Base-by-base conservation (phyloP, 768 basidiomycete genomes). In the Boletus sp. region DNA sequence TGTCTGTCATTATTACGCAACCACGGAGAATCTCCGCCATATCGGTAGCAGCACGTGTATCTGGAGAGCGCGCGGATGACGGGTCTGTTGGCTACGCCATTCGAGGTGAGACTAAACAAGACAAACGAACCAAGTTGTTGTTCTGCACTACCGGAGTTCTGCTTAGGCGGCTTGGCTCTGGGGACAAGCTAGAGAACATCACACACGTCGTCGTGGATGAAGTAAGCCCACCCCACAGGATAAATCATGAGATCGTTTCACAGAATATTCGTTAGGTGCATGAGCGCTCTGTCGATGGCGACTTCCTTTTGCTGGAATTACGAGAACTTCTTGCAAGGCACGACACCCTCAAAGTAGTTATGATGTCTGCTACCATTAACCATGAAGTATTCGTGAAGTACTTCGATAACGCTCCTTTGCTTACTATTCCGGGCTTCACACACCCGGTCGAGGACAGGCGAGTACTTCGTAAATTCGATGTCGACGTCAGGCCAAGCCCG, bases 71-170 rank as follows among this genome's bases (percentile, higher is more conserved):
- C 12, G 68, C 81, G 4, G 82, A 89, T 8, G 89, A 91, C 52
- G 87, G 86, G 3, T 87, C 85, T 9, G 87, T 93, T 35, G 94
- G 93, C 3, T 98, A 96, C 64, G 84, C 87, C 2, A 94, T 97
- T 53, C 83, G 95, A 45, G 95, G 94, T 12, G 93, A 97, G 70
- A 84, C 82, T 39, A 90, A 83, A 59, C 81, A 84, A 47, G 76
- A 76, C 10, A 76, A 77, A 24, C 79, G 79, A 36, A 94, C 92
- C 6, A 88, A 89, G 59, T 73, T 95, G 3, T 74, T 95, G 18
- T 97, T 96, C 66, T 94, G 93, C 67, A 98, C 95, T 2, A 97
- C 94, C 10, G 95, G 95, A 74, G 90, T 97, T n/a, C 81, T 94
- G 2, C 79, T 97, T 47, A 77, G 92, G 55, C 80, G 92, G 17